Percentiles rank a stretch among this genome's conserved stretches.
phyloP scores from a whole-genome alignment of 331 rosid genomes.

The Telfairia occidentalis region DNA sequence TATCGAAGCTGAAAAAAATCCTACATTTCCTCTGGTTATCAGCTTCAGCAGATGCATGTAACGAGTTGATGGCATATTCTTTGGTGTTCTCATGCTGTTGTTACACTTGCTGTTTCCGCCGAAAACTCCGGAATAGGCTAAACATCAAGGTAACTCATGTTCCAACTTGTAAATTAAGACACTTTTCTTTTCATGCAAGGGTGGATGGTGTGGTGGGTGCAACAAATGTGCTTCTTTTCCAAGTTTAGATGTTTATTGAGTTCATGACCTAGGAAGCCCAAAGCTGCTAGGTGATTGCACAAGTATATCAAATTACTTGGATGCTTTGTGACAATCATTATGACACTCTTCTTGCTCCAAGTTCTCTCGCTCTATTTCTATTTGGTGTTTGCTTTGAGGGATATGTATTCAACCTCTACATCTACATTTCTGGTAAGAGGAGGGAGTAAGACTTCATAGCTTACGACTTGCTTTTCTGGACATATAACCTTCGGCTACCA shows the following conservation, averaged over 20 bases:
- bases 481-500: neutral
- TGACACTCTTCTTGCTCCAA: neutral
- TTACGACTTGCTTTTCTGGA: neutral
- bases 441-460: neutral
- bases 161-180: neutral
- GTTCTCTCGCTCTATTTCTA: neutral
- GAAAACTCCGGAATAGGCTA: constrained; percentile 78
- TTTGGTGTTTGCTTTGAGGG: neutral
- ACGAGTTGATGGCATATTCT: constrained; percentile 86
- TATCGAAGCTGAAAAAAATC: neutral
- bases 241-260: neutral
- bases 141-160: constrained; percentile 61
- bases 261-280: neutral
- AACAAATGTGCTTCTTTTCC: neutral
- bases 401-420: neutral
- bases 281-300: neutral
- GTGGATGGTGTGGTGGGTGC: neutral
- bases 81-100: constrained; percentile 85
- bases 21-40: constrained; percentile 15
- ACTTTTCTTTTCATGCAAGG: neutral
- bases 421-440: neutral
- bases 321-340: neutral
- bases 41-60: constrained; percentile 88
- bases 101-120: constrained; percentile 78
- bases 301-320: neutral